These are phyloP conservation scores for Hygrophorus pudorinus DNA, from an alignment of 768 basidiomycete species.

Conservation along the genomic window DNA sequence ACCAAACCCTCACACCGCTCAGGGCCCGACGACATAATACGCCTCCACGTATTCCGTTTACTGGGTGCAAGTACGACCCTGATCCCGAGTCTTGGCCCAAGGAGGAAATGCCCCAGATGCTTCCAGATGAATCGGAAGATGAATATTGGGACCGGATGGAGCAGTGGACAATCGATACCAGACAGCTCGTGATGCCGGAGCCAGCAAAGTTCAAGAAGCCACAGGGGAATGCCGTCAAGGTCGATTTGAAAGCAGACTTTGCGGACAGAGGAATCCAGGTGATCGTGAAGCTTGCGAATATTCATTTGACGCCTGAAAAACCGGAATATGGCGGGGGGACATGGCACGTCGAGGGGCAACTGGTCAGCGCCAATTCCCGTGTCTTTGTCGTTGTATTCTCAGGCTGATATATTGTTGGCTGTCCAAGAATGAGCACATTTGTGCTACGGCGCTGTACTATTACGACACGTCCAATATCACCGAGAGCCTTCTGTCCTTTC, in stretches of 20 bases:
- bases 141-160: conserved; percentile 5
- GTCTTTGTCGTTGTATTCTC: neutral
- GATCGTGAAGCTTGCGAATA: conserved; percentile 23
- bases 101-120: conserved; percentile 3
- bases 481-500: conserved; percentile 19
- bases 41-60: conserved; percentile 6
- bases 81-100: conserved; percentile 4
- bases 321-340: conserved; percentile 25
- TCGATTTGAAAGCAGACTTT: conserved; percentile 9
- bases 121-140: conserved; percentile 7
- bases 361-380: conserved; percentile 6
- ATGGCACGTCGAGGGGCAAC: conserved; percentile 29
- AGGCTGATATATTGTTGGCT: neutral
- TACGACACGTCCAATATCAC: conserved; percentile 24
- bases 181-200: conserved; percentile 9
- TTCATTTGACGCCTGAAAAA: conserved; percentile 25
- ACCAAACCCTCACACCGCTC: conserved; percentile 15
- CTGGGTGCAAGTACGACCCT: conserved; percentile 3
- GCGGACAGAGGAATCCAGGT: conserved; percentile 15
- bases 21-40: neutral
- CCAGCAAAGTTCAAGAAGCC: conserved; percentile 8
- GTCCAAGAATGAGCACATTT: conserved; percentile 18
- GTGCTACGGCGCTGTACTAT: conserved; percentile 19
- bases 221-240: neutral
- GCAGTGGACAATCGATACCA: conserved; percentile 5